Percentiles rank a stretch among this genome's conserved stretches.
These are phyloP conservation scores for Gyrodon lividus DNA, from an alignment of 768 basidiomycete species.

Conservation along the genomic window DNA sequence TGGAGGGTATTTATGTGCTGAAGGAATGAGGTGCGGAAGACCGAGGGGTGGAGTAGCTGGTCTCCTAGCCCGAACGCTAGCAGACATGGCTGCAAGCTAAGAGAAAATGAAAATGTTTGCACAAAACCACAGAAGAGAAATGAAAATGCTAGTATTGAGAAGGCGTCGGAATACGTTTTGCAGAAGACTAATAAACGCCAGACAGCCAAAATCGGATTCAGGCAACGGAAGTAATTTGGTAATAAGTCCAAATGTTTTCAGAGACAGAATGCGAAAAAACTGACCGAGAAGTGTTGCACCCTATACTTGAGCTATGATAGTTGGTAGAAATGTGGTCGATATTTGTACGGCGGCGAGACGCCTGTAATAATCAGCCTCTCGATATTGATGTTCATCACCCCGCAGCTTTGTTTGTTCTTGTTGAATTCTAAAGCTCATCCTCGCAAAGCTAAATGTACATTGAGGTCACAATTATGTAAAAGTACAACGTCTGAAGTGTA, in stretches of 20 bases:
- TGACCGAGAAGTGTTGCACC: not conserved
- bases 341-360: not conserved
- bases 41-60: conserved; percentile 66
- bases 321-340: not conserved
- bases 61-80: conserved; percentile 61
- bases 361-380: too few species aligned
- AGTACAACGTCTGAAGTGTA: too few species aligned
- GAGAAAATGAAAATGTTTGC: conserved; percentile 6
- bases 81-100: conserved; percentile 35
- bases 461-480: too few species aligned
- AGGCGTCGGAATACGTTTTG: not conserved
- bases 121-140: conserved; percentile 13
- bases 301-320: not conserved
- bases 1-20: conserved; percentile 60
- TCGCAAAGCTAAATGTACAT: too few species aligned
- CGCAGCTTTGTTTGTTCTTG: conserved; percentile 6
- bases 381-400: too few species aligned
- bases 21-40: conserved; percentile 34
- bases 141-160: not conserved
- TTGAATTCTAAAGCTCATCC: conserved; percentile 2
- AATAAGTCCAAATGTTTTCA: not conserved
- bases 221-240: not conserved
- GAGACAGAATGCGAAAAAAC: not conserved
- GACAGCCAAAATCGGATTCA: not conserved
- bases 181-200: not conserved